Base-by-base conservation (phyloP, 1,139 yeast genomes). In the Suhomyces yuchorum region DNA sequence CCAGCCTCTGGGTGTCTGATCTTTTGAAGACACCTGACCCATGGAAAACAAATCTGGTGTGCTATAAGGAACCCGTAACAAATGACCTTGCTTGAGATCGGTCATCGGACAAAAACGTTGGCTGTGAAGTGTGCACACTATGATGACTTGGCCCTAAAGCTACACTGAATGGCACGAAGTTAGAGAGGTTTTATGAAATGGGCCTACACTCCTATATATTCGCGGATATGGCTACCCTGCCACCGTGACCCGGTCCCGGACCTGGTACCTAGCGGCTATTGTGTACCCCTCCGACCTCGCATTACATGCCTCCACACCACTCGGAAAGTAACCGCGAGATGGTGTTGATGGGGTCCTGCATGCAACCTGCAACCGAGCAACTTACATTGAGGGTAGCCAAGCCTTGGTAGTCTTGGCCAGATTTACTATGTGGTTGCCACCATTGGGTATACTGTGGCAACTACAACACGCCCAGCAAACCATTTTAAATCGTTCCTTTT, bases 271-370 rank as follows among this genome's bases (percentile, higher is more conserved):
- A 37, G 39, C 39, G 39, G 39, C 39, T 37, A 40, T 40, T 48
- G 52, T 42, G 51, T 34, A 41, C 49, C 44, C 53, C 54, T 37
- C 48, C 48, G 48, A 45, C 30, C 12, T 45, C 48, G 48, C 48
- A 45, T 32, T 18, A 37, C n/a, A 23, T 20, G 36, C 17, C 41
- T 26, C 41, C 41, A 18, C 41, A 38, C 39, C 32, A 32, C 19
- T n/a, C 43, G 32, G 43, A 33, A 40, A 33, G 15, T 40, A 6
- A 40, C 37, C 43, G 43, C 43, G 43, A 40, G 26, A 19, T 28
- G 36, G 22, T 15, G 17, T 30, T 15, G 34, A 15, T 30, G 17
- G 34, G 7, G 8, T 15, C 34, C 34, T 30, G 34, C 34, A 30
- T 8, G 18, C 17, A 3, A 30, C 18, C 17, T 15, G 34, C 34